Percentiles rank a stretch among this genome's conserved stretches.
Conservation (phyloP, 176 grass and related monocot genomes). For the Zoysia japonica region DNA sequence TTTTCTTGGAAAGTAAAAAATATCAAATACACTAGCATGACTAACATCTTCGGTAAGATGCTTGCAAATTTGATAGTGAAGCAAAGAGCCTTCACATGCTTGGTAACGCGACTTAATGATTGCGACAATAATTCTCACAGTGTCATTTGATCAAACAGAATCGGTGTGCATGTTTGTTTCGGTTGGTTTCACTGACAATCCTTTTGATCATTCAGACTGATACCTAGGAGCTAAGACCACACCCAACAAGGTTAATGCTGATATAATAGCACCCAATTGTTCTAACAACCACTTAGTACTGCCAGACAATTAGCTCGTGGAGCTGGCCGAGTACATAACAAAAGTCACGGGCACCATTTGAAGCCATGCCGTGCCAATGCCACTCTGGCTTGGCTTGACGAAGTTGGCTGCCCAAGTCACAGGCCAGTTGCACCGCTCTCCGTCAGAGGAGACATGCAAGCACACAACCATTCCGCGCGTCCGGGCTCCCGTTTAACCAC, state of each 20-base stretch:
- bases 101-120: too few species aligned
- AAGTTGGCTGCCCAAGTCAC: constrained; percentile 17
- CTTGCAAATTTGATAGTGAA: too few species aligned
- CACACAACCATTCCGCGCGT: background rate
- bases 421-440: background rate
- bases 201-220: background rate
- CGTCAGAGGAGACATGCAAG: background rate
- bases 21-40: too few species aligned
- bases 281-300: background rate
- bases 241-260: background rate
- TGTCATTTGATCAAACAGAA: background rate
- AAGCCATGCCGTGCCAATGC: constrained; percentile 1
- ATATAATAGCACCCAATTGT: background rate
- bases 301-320: constrained; percentile 6
- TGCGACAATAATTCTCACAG: background rate
- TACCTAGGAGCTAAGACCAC: background rate
- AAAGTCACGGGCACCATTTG: constrained; percentile 45
- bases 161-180: background rate
- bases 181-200: background rate
- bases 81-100: background rate
- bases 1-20: too few species aligned
- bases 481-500: background rate
- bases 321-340: constrained; percentile 16
- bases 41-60: too few species aligned
- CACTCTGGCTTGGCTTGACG: background rate